Conservation (phyloP, 306 rosid species). For the Pueraria montana region DNA sequence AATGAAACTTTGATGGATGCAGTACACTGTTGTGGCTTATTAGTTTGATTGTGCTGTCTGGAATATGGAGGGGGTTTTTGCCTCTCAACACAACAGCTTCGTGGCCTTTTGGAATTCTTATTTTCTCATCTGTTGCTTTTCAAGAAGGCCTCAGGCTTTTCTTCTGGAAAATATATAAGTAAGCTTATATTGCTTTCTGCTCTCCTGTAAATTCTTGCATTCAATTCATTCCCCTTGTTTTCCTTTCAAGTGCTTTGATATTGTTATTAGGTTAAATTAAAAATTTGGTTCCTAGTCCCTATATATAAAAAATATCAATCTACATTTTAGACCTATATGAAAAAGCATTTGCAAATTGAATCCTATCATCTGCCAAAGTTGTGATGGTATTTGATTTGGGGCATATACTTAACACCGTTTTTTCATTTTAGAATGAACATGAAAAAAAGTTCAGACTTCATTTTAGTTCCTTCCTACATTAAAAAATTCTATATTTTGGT, state of each 20-base stretch:
- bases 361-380: neutral
- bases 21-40: conserved; percentile 92
- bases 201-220: neutral
- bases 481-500: neutral
- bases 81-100: conserved; percentile 66
- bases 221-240: neutral
- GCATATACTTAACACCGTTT: neutral
- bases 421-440: neutral
- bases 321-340: neutral
- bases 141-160: conserved; percentile 92
- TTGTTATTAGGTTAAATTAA: neutral
- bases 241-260: neutral
- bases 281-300: neutral
- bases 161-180: conserved; percentile 84
- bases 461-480: neutral
- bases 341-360: neutral
- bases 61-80: conserved; percentile 87
- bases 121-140: conserved; percentile 78
- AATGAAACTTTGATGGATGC: conserved; percentile 22
- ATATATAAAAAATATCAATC: too few relatives aligned
- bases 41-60: conserved; percentile 85
- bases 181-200: conserved; percentile 33
- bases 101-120: conserved; percentile 83
- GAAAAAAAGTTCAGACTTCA: neutral
- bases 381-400: neutral